These are phyloP conservation scores for Fraxinus paxiana DNA, from an alignment of 305 asterid species.

Conservation along the genomic window DNA sequence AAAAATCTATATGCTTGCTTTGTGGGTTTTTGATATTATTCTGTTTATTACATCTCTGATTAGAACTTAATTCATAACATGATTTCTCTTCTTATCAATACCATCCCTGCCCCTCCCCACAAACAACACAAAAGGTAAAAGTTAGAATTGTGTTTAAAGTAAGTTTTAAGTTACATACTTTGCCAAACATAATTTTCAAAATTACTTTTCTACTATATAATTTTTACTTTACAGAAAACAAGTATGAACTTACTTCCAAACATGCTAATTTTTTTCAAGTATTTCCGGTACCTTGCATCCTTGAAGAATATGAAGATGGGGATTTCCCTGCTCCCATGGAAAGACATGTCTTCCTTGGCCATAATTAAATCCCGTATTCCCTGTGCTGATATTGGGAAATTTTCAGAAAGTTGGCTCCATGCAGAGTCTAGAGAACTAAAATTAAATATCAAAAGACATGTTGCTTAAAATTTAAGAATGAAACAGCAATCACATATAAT, in stretches of 20 bases:
- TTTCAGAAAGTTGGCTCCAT: not conserved
- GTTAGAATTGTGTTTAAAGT: not conserved
- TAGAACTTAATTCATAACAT: not conserved
- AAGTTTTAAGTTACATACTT: not conserved
- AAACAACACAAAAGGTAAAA: not conserved
- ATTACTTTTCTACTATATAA: not conserved
- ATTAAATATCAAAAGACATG: not conserved
- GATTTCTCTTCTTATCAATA: not conserved
- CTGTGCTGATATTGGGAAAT: not conserved
- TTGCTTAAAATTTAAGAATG: not conserved
- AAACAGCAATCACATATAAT: not conserved
- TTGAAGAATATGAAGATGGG: slow-evolving; percentile 40
- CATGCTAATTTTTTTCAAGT: not conserved
- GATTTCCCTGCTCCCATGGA: not conserved
- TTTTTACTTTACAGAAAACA: not conserved
- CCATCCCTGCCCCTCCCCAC: not conserved
- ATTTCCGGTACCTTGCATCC: slow-evolving; percentile 38
- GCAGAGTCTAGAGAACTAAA: not conserved
- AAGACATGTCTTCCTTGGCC: not conserved
- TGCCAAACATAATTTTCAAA: not conserved
- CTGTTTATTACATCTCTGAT: not conserved
- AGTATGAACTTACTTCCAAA: not conserved
- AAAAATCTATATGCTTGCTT: not conserved
- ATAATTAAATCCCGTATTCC: not conserved
- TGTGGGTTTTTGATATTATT: not conserved